Conservation (phyloP, 768 basidiomycete species). For the Suillus hirtellus region DNA sequence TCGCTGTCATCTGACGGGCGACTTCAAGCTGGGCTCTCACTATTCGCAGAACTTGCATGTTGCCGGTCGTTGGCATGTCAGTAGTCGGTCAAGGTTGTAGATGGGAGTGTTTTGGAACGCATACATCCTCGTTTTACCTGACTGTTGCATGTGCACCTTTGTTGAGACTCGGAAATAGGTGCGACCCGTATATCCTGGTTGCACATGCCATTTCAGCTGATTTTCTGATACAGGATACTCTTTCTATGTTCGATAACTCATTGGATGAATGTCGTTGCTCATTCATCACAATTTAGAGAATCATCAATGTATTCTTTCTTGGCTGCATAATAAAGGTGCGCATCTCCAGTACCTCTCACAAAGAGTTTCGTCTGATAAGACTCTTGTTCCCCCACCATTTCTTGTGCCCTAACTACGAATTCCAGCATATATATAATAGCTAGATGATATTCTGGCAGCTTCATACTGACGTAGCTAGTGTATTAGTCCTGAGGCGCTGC, state of each 20-base stretch:
- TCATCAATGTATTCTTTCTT: slow-evolving; percentile 5
- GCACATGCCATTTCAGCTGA: not conserved
- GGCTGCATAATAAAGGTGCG: slow-evolving; percentile 3
- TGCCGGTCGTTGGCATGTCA: too few species aligned
- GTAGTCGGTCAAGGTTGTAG: not conserved
- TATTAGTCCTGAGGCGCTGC: slow-evolving; percentile 11
- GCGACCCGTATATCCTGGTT: not conserved
- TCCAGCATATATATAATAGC: slow-evolving; percentile 14
- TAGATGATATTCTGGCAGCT: slow-evolving; percentile 1
- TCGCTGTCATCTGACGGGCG: not conserved
- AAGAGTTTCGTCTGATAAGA: not conserved
- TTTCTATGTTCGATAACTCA: not conserved
- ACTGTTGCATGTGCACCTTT: not conserved
- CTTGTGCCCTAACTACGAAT: not conserved
- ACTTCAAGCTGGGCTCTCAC: slow-evolving; percentile 2
- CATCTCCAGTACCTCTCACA: not conserved
- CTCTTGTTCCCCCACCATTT: not conserved
- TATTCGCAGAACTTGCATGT: not conserved
- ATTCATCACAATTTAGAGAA: not conserved
- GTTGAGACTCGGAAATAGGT: not conserved
- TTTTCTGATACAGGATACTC: not conserved
- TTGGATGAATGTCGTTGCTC: not conserved
- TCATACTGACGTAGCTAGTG: slow-evolving; percentile 28
- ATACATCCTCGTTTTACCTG: not conserved
- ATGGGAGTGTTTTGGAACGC: not conserved